These are phyloP conservation scores for Castanospermum australe DNA, from an alignment of 306 rosid species.

Conservation along the genomic window DNA sequence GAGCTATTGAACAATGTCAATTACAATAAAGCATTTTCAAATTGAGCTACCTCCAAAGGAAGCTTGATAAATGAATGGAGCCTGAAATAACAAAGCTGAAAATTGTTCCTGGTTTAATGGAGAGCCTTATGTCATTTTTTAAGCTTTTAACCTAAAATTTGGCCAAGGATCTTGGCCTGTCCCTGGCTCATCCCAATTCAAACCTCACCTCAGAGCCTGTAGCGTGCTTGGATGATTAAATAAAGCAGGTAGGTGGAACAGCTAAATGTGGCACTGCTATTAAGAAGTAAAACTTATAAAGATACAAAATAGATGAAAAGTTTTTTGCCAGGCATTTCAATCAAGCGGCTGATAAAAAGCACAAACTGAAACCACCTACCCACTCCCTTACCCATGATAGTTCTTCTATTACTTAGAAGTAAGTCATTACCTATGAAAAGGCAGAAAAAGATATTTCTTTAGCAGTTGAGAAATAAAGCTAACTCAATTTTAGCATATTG, in stretches of 20 bases:
- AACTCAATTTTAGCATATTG: not conserved
- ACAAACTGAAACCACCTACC: not conserved
- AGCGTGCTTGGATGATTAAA: not conserved
- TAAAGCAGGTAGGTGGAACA: not conserved
- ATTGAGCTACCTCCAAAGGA: not conserved
- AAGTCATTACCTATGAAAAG: not conserved
- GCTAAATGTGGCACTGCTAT: not conserved
- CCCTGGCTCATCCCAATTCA: not conserved
- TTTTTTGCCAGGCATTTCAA: not conserved
- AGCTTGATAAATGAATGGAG: not conserved
- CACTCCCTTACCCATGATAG: not conserved
- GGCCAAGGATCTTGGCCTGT: not conserved
- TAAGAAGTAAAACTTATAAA: not conserved
- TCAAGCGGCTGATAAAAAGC: not conserved
- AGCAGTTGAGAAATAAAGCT: not conserved
- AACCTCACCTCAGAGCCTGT: not conserved
- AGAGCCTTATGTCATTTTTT: not conserved
- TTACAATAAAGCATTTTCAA: not conserved
- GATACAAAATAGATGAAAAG: not conserved
- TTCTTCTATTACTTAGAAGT: not conserved
- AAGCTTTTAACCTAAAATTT: not conserved
- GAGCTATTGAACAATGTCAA: not conserved
- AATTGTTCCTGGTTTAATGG: not conserved
- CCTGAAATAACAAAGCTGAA: not conserved
- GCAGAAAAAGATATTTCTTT: not conserved